phyloP scores from a whole-genome alignment of 2,329 filamentous ascomycete species.

The Mycocentrospora acerina region DNA sequence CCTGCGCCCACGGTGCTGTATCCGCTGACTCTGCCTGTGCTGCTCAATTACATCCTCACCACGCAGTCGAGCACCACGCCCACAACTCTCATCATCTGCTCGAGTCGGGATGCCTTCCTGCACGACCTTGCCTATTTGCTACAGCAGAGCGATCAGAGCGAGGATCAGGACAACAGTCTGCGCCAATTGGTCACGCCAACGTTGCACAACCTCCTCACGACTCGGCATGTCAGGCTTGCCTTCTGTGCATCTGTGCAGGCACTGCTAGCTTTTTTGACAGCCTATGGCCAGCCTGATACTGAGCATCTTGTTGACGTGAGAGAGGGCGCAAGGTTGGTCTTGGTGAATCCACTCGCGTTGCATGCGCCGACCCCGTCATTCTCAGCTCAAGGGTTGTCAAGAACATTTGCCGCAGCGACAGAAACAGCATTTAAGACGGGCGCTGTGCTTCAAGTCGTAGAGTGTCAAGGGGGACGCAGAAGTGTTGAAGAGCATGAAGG shows the following conservation, averaged over 20 bases:
- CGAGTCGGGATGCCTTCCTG: conserved; percentile 65
- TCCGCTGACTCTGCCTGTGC: conserved; percentile 43
- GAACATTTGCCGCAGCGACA: conserved; percentile 62
- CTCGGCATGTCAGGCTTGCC: conserved; percentile 66
- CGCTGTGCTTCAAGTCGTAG: conserved; percentile 45
- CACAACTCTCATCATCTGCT: conserved; percentile 72
- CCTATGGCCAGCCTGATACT: conserved; percentile 28
- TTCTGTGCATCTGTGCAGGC: conserved; percentile 77
- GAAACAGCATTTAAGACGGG: conserved; percentile 55
- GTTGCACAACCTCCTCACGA: conserved; percentile 67
- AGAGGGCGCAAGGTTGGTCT: conserved; percentile 49
- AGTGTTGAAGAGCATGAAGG: conserved; percentile 55
- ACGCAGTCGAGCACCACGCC: conserved; percentile 52
- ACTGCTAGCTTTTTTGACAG: conserved; percentile 73
- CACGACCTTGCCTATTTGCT: conserved; percentile 57
- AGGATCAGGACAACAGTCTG: conserved; percentile 10
- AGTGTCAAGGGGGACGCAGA: conserved; percentile 31
- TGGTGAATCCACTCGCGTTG: conserved; percentile 66
- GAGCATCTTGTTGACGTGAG: conserved; percentile 8
- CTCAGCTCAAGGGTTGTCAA: conserved; percentile 71
- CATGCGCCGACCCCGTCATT: conserved; percentile 71
- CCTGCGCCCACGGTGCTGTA: conserved; percentile 42
- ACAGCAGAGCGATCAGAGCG: conserved; percentile 14
- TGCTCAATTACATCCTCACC: conserved; percentile 66
- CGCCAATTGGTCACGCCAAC: conserved; percentile 60